These are phyloP conservation scores for Immersiella caudata DNA, from an alignment of 495 filamentous ascomycete genomes.

Conservation along the genomic window DNA sequence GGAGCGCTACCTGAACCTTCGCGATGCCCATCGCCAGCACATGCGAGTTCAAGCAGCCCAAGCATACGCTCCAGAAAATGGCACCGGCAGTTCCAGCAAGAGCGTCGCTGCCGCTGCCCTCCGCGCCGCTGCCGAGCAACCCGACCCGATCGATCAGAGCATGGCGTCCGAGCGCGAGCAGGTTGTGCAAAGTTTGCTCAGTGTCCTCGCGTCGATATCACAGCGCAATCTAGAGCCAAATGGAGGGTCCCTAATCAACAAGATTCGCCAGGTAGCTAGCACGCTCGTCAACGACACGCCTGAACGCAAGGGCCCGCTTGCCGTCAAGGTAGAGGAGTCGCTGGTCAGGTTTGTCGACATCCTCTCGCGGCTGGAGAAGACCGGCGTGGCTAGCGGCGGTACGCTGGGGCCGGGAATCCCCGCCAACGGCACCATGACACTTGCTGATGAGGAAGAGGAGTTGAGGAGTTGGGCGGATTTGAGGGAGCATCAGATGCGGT, in stretches of 20 bases:
- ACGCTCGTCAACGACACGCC: constrained; percentile 68
- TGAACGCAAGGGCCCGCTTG: constrained; percentile 57
- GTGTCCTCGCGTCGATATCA: constrained; percentile 68
- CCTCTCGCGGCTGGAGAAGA: constrained; percentile 68
- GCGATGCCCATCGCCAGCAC: constrained; percentile 53
- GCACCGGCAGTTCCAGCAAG: constrained; percentile 29
- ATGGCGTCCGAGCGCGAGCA: constrained; percentile 72
- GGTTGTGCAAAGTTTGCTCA: constrained; percentile 73
- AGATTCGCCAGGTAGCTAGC: constrained; percentile 75
- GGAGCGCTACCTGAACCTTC: constrained; percentile 74
- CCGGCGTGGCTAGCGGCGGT: constrained; percentile 36
- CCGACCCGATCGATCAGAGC: constrained; percentile 48
- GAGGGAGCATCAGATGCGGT: constrained; percentile 70
- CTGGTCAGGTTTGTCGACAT: constrained; percentile 69
- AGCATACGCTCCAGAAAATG: constrained; percentile 29
- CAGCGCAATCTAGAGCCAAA: constrained; percentile 85
- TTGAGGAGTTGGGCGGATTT: constrained; percentile 73
- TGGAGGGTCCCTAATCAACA: constrained; percentile 68
- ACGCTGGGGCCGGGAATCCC: constrained; percentile 1
- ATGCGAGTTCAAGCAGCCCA: constrained; percentile 29
- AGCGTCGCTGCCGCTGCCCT: constrained; percentile 31
- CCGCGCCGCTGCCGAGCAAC: constrained; percentile 27
- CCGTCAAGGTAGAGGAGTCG: constrained; percentile 63
- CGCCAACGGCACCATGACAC: constrained; percentile 33
- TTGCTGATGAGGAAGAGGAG: constrained; percentile 71